Evolutionary conservation across 192 early-diverging fungal species (phyloP).

Genomic region (Mortierella claussenii): DNA sequence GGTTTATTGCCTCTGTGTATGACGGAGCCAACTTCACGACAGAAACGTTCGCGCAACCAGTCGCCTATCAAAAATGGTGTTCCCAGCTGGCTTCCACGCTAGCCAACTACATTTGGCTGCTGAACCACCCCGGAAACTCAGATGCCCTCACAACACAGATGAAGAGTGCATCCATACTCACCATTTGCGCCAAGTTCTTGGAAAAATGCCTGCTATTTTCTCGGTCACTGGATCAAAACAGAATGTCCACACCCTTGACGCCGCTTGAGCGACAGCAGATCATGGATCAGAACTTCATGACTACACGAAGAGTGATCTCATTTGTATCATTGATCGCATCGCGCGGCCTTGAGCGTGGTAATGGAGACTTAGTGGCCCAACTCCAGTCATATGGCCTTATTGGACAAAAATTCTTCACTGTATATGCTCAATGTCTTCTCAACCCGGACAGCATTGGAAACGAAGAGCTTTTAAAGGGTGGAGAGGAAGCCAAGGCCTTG

Average conservation of each 20-base stretch:
- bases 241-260: slow-evolving; percentile 17
- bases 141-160: slow-evolving; percentile 9
- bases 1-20: slow-evolving; percentile 16
- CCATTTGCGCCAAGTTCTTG: slow-evolving; percentile 24
- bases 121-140: slow-evolving; percentile 23
- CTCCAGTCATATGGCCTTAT: slow-evolving; percentile 32
- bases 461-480: slow-evolving; percentile 34
- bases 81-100: slow-evolving; percentile 33
- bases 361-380: background rate
- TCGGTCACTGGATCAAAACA: background rate
- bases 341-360: slow-evolving; percentile 13
- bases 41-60: slow-evolving; percentile 9
- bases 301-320: slow-evolving; percentile 12
- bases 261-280: slow-evolving; percentile 12
- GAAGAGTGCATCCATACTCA: slow-evolving; percentile 1
- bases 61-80: slow-evolving; percentile 41
- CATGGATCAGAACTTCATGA: slow-evolving; percentile 44
- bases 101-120: slow-evolving; percentile 49
- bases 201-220: slow-evolving; percentile 31
- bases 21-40: background rate
- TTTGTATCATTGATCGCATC: slow-evolving; percentile 15
- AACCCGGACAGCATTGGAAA: slow-evolving; percentile 55
- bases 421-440: slow-evolving; percentile 61
- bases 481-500: slow-evolving; percentile 14
- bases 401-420: slow-evolving; percentile 50